These are phyloP conservation scores for Zanthoxylum bungeanum DNA, from an alignment of 345 rosid genomes.

Conservation along the genomic window DNA sequence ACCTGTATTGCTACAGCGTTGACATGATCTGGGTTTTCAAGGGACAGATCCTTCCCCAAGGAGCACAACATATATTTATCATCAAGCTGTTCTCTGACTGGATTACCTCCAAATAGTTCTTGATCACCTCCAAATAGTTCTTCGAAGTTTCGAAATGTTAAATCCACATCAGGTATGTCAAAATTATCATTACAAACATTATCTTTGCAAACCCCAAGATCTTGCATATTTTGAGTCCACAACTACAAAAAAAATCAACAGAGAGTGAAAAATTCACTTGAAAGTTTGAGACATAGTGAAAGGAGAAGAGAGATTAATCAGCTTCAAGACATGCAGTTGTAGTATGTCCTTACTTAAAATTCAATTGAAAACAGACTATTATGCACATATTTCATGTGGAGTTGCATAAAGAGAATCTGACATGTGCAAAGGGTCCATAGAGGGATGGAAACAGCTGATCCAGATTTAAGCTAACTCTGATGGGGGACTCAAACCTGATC, in stretches of 20 bases:
- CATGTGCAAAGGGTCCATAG: neutral
- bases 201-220: conserved; percentile 83
- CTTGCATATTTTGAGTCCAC: conserved; percentile 84
- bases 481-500: neutral
- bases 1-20: conserved; percentile 32
- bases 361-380: neutral
- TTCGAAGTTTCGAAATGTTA: conserved; percentile 70
- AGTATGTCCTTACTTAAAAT: neutral
- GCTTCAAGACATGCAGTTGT: conserved; percentile 2
- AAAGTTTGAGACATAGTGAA: conserved; percentile 3
- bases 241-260: conserved; percentile 41
- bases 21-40: conserved; percentile 28
- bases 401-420: neutral
- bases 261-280: neutral
- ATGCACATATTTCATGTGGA: neutral
- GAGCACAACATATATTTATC: conserved; percentile 36
- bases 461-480: neutral
- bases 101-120: too few relatives aligned
- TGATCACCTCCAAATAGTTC: conserved; percentile 71
- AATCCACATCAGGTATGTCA: conserved; percentile 76
- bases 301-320: neutral
- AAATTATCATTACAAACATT: conserved; percentile 45
- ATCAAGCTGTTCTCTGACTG: conserved; percentile 27
- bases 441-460: neutral
- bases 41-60: conserved; percentile 33